A percentile compares a stretch with the other conserved stretches of the same genome.
Conservation (phyloP, 2,329 filamentous ascomycete genomes). For the Coniochaeta hoffmannii region DNA sequence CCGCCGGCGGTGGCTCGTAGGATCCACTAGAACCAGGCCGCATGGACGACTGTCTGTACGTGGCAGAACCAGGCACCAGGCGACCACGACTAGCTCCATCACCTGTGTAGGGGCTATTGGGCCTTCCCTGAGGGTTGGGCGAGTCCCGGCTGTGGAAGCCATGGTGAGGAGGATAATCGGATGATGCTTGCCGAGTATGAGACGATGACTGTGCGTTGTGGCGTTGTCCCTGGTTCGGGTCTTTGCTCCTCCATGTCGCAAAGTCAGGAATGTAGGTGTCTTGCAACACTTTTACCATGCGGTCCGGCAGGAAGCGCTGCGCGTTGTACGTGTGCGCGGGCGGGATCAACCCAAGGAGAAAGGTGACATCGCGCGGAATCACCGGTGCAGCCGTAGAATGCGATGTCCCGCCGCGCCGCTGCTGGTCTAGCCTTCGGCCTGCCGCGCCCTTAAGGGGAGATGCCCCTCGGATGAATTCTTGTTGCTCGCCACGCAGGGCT, state of each 20-base stretch:
- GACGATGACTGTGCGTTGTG: constrained; percentile 7
- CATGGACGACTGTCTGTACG: constrained; percentile 45
- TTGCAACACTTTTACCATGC: constrained; percentile 66
- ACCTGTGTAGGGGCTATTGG: constrained; percentile 4
- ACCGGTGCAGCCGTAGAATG: constrained; percentile 43
- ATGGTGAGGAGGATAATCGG: constrained; percentile 12
- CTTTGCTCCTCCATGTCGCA: constrained; percentile 40
- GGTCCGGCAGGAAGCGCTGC: constrained; percentile 60
- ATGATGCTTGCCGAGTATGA: constrained; percentile 15
- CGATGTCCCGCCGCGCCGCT: constrained; percentile 42
- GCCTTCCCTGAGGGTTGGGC: constrained; percentile 5
- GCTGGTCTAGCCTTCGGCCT: constrained; percentile 75
- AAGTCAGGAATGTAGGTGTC: constrained; percentile 59
- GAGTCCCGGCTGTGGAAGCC: constrained; percentile 16
- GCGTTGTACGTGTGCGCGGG: constrained; percentile 64
- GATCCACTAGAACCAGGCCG: constrained; percentile 38
- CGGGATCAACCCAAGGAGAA: constrained; percentile 66
- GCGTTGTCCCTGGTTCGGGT: constrained; percentile 19
- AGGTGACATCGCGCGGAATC: constrained; percentile 63
- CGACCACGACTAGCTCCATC: constrained; percentile 3
- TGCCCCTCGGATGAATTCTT: constrained; percentile 81
- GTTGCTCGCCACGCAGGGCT: constrained; percentile 66
- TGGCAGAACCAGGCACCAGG: constrained; percentile 21
- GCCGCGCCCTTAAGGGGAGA: constrained; percentile 90
- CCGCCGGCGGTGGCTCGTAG: constrained; percentile 31